A percentile compares a stretch with the other conserved stretches of the same genome.
Conservation (phyloP, 2,329 filamentous ascomycete genomes). For the Beauveria australis region DNA sequence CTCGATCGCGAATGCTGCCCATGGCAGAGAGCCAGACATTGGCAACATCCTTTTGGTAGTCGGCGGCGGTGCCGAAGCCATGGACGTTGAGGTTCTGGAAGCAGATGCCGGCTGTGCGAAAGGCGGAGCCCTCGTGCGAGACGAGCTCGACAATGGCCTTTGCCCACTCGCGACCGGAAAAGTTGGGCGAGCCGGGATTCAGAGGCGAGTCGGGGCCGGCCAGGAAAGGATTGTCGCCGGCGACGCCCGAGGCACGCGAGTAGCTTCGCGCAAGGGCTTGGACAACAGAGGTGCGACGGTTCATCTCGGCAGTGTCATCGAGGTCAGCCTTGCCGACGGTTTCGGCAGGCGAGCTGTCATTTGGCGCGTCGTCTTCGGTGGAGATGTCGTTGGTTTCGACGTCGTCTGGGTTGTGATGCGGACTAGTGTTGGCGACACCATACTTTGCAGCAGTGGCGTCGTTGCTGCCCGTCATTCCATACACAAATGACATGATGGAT, state of each 20-base stretch:
- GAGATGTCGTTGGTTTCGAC: constrained; percentile 21
- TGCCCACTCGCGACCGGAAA: constrained; percentile 46
- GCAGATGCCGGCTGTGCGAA: constrained; percentile 52
- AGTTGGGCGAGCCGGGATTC: constrained; percentile 39
- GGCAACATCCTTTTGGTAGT: constrained; percentile 58
- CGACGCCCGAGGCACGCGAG: constrained; percentile 34
- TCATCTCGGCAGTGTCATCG: constrained; percentile 33
- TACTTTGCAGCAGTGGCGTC: constrained; percentile 38
- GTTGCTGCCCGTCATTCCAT: constrained; percentile 37
- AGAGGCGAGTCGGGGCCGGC: constrained; percentile 35
- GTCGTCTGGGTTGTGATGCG: constrained; percentile 17
- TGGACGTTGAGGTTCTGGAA: constrained; percentile 59
- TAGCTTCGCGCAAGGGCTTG: constrained; percentile 43
- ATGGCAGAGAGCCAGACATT: constrained; percentile 45
- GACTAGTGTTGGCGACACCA: constrained; percentile 28
- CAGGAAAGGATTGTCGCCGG: constrained; percentile 39
- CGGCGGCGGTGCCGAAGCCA: constrained; percentile 58
- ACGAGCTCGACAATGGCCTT: constrained; percentile 43
- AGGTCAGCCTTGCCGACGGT: constrained; percentile 20
- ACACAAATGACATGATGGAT: constrained; percentile 32
- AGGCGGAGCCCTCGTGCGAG: constrained; percentile 39
- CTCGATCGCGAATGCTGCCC: constrained; percentile 33
- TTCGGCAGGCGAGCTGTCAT: constrained; percentile 20
- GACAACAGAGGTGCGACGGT: constrained; percentile 38
- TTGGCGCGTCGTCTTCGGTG: constrained; percentile 23